phyloP scores from a whole-genome alignment of 352 stramenopile genomes.

The Globisporangium cylindrosporum region DNA sequence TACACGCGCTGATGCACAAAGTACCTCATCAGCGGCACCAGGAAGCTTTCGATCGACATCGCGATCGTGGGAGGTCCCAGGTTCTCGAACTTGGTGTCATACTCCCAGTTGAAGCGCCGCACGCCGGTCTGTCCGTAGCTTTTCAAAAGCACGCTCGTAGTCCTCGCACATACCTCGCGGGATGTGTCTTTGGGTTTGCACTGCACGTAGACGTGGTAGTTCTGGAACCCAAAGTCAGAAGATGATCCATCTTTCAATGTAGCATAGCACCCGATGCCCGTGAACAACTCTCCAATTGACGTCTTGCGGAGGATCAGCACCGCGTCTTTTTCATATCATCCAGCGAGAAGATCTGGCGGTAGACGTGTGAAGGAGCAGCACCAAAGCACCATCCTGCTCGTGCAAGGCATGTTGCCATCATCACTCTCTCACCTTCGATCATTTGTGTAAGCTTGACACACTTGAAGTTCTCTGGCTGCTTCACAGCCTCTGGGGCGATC shows the following conservation, averaged over 20 bases:
- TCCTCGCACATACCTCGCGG: background rate
- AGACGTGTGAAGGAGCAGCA: too few species aligned
- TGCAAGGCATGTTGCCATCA: too few species aligned
- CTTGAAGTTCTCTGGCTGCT: too few species aligned
- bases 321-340: background rate
- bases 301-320: background rate
- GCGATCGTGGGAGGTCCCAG: too few species aligned
- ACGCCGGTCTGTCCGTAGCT: background rate
- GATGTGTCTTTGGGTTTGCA: background rate
- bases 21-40: background rate
- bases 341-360: too few species aligned
- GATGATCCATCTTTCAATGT: background rate
- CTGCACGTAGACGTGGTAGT: background rate
- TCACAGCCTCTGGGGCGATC: too few species aligned
- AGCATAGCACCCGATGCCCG: background rate
- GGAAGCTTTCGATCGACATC: background rate
- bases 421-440: too few species aligned
- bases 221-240: background rate
- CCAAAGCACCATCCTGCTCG: too few species aligned
- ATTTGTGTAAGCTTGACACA: too few species aligned
- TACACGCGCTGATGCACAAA: too few species aligned
- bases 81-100: background rate
- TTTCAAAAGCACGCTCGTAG: background rate
- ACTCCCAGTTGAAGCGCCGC: background rate
- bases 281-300: background rate